Base-by-base conservation (phyloP, 176 grass and related monocot genomes). In the Saccharum officinarum region DNA sequence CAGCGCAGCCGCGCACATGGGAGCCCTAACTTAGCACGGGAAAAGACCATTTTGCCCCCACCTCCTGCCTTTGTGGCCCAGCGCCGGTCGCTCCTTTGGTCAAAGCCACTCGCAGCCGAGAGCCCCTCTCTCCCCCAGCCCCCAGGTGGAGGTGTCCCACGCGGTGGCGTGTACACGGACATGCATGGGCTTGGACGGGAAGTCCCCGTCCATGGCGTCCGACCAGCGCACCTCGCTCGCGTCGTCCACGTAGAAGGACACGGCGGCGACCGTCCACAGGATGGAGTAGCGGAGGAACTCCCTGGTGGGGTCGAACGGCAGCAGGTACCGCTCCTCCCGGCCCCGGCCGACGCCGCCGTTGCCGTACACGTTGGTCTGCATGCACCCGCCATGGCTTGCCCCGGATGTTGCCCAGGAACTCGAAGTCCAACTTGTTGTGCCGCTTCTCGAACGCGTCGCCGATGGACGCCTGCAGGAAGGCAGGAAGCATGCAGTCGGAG, bases 211-310 rank as follows among this genome's bases (percentile, higher is more conserved):
- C 91, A 90, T 92, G 34, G 74, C 88, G 9, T 62, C 30, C 0
- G 42, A 5, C 3, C 82, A 89, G n/a, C 77, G 81, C 18, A 98
- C 91, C 86, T 95, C 87, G 67, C 95, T 92, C 3, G 75, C 79
- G 86, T 98, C 91, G 79, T 98, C 95, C 0, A 95, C 61, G 82
- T 90, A 98, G 86, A 98, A 98, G 26, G 80, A 54, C 10, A 86
- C 71, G 65, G 73, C 55, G 66, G 46, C 9, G 42, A 59, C 15
- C 0, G 90, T 90, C 92, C 90, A 97, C 14, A 97, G 90, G 86
- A 97, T 91, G 81, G 95, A 97, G 86, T 97, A 97, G 86, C 90
- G 92, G 75, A 94, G 95, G 90, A 94, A 97, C 79, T 89, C 95
- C 10, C 91, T 92, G 74, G 90, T 92, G 0, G 95, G 95, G 78